Conservation (phyloP, 352 stramenopile genomes). For the Peronospora tabacina region DNA sequence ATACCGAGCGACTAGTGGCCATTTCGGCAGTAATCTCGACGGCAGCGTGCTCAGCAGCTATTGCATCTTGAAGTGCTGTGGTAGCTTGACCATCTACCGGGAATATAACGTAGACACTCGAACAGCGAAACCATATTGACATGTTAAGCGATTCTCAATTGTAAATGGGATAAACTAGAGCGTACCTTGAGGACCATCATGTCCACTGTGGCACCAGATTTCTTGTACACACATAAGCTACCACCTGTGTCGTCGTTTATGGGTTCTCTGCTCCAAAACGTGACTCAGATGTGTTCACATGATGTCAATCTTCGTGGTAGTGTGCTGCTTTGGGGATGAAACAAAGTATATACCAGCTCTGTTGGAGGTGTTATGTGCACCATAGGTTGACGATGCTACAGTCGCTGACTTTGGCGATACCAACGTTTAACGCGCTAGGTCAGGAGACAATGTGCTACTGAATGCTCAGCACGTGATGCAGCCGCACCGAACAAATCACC, state of each 20-base stretch:
- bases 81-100: constrained; percentile 83
- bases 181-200: constrained; percentile 83
- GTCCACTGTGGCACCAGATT: too few species aligned
- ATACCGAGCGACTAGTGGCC: background rate
- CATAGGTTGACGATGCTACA: constrained; percentile 86
- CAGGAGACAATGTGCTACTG: constrained; percentile 49
- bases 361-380: constrained; percentile 27
- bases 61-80: constrained; percentile 25
- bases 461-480: constrained; percentile 68
- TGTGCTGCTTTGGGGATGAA: constrained; percentile 37
- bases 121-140: constrained; percentile 92
- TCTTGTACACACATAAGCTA: constrained; percentile 35
- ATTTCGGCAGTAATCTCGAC: constrained; percentile 20
- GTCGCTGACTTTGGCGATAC: constrained; percentile 36
- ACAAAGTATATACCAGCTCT: constrained; percentile 6
- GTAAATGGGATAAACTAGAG: constrained; percentile 92
- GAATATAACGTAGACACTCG: constrained; percentile 89
- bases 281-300: too few species aligned
- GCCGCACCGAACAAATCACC: constrained; percentile 53
- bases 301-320: constrained; percentile 87
- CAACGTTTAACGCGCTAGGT: constrained; percentile 51
- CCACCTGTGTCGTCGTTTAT: constrained; percentile 21
- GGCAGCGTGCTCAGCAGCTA: constrained; percentile 28
- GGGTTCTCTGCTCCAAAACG: constrained; percentile 70
- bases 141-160: constrained; percentile 84